These are phyloP conservation scores for Teratosphaeria pseudoeucalypti DNA, from an alignment of 2,329 filamentous ascomycete genomes.

Conservation along the genomic window DNA sequence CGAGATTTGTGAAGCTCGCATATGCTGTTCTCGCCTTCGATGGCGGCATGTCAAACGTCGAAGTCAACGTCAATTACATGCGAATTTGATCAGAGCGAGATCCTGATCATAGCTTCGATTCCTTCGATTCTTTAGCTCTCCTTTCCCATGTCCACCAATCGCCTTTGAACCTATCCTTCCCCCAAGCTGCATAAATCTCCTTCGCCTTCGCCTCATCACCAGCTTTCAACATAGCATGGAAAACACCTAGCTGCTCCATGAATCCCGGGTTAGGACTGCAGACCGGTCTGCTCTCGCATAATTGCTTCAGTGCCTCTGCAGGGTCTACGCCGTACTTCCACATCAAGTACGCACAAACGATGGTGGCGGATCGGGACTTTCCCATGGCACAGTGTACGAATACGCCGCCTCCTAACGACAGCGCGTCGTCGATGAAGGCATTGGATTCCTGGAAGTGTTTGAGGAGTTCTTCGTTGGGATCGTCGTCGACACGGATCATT, in stretches of 20 bases:
- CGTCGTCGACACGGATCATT: conserved; percentile 67
- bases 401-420: conserved; percentile 49
- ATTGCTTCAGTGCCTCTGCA: conserved; percentile 54
- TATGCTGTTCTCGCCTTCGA: no score
- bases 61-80: no score
- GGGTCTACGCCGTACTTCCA: conserved; percentile 39
- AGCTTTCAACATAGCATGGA: conserved; percentile 57
- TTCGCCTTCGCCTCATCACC: conserved; percentile 11
- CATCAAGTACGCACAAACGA: conserved; percentile 75
- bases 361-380: conserved; percentile 78
- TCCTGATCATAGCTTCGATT: conserved; percentile 4
- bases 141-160: conserved; percentile 30
- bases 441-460: conserved; percentile 59
- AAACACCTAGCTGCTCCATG: conserved; percentile 74
- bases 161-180: conserved; percentile 23
- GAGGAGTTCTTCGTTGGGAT: conserved; percentile 74
- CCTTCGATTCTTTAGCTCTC: conserved; percentile 4
- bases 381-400: conserved; percentile 80
- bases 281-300: conserved; percentile 60
- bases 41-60: no score
- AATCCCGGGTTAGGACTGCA: conserved; percentile 84
- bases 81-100: no score
- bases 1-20: no score
- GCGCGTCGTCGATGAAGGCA: conserved; percentile 67
- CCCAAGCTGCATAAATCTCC: conserved; percentile 26